Percentiles rank a stretch among this genome's conserved stretches.
Conservation (phyloP, 371 early-diverging fungal genomes). For the Homolaphlyctis polyrhiza region DNA sequence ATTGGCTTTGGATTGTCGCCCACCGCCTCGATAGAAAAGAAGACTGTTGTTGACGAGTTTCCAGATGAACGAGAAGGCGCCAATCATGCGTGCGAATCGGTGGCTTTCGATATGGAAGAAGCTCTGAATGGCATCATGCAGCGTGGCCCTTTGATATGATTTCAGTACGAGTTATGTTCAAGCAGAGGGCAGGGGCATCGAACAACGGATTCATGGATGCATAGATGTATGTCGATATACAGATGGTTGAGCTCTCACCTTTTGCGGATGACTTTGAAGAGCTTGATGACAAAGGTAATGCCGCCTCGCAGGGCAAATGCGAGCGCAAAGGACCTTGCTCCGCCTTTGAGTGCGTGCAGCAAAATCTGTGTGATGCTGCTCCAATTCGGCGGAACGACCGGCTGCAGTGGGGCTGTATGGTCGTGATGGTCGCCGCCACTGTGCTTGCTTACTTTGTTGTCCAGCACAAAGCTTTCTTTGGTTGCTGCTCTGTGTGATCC, state of each 20-base stretch:
- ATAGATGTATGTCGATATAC: neutral
- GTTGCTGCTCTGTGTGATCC: too few relatives aligned
- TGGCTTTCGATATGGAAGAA: slow-evolving; percentile 25
- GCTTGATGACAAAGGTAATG: slow-evolving; percentile 11
- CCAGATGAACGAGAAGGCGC: slow-evolving; percentile 68
- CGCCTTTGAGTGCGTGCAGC: neutral
- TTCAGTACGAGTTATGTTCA: neutral
- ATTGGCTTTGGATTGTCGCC: slow-evolving; percentile 10
- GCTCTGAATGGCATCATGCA: slow-evolving; percentile 13
- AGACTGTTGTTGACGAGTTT: slow-evolving; percentile 66
- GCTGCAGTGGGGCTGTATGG: too few relatives aligned
- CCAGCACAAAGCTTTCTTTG: too few relatives aligned
- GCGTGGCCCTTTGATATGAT: slow-evolving; percentile 3
- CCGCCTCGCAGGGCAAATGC: slow-evolving; percentile 18
- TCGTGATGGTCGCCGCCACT: too few relatives aligned
- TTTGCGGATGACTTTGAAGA: slow-evolving; percentile 6
- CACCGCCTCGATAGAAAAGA: slow-evolving; percentile 32
- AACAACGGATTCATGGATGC: neutral
- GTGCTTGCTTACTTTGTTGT: too few relatives aligned
- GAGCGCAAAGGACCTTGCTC: neutral
- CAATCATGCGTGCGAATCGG: slow-evolving; percentile 70
- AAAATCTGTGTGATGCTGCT: neutral
- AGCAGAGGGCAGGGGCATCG: neutral
- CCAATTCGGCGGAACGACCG: slow-evolving; percentile 1
- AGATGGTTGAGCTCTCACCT: neutral